phyloP scores from a whole-genome alignment of 306 rosid genomes.

The Prunus salicina region DNA sequence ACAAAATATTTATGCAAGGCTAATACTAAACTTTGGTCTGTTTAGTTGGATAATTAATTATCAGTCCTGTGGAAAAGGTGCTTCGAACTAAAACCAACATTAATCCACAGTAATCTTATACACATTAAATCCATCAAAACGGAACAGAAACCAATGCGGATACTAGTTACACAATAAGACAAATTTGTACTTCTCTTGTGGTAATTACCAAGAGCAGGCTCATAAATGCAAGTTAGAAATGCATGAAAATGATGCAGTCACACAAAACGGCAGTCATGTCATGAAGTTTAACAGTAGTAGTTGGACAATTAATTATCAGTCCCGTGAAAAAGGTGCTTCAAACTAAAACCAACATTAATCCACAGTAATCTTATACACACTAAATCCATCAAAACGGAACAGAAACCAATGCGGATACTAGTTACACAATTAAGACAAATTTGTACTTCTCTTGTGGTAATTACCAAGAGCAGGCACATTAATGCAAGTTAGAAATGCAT shows the following conservation, averaged over 20 bases:
- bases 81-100: too few relatives aligned
- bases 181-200: background rate
- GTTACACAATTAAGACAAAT: background rate
- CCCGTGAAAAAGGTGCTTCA: too few relatives aligned
- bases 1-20: too few relatives aligned
- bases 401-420: background rate
- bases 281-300: background rate
- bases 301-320: too few relatives aligned
- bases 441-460: background rate
- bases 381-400: too few relatives aligned
- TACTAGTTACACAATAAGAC: background rate
- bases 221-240: background rate
- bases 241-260: background rate
- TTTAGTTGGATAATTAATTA: too few relatives aligned
- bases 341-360: too few relatives aligned
- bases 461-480: background rate
- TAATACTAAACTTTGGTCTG: too few relatives aligned
- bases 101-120: too few relatives aligned
- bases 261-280: background rate
- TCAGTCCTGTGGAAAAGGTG: too few relatives aligned
- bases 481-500: background rate
- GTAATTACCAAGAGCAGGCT: background rate
- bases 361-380: too few relatives aligned
- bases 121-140: too few relatives aligned
- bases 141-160: background rate